These are phyloP conservation scores for Candida anglica DNA, from an alignment of 805 yeast genomes.

Conservation along the genomic window DNA sequence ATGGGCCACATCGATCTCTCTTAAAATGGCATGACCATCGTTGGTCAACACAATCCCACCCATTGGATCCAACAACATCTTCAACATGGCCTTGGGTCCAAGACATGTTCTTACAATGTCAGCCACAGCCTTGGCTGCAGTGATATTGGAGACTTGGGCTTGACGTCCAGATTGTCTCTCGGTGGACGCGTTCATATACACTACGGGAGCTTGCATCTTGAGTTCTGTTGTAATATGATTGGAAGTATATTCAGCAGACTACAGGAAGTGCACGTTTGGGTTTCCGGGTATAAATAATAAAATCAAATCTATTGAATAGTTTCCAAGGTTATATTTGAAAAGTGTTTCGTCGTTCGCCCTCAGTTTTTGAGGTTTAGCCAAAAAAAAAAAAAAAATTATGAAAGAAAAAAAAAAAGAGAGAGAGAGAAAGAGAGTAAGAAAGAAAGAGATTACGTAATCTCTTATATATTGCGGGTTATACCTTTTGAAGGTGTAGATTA, in stretches of 20 bases:
- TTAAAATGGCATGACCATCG: constrained; percentile 96
- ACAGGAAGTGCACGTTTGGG: no score
- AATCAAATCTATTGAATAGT: no score
- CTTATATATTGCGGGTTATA: no score
- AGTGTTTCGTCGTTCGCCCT: no score
- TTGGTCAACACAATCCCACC: constrained; percentile 95
- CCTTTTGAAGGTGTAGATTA: no score
- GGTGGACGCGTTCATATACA: constrained; percentile 65
- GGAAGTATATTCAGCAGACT: no score
- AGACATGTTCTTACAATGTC: constrained; percentile 96
- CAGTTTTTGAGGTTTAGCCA: not conserved
- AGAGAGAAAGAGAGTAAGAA: no score
- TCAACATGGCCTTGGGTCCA: constrained; percentile 98
- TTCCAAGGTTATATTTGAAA: no score
- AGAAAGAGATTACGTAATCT: no score
- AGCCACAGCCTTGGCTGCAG: constrained; percentile 99
- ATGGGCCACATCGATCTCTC: constrained; percentile 96
- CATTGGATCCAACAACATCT: constrained; percentile 95
- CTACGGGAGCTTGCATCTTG: constrained; percentile 45
- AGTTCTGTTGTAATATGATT: no score
- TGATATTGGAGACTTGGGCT: constrained; percentile 94
- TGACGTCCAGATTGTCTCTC: constrained; percentile 95
- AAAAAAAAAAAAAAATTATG: constrained; percentile 1
- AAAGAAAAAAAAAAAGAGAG: no score
- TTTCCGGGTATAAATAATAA: no score